Percentiles rank a stretch among this genome's conserved stretches.
Conservation (phyloP, 306 rosid genomes). For the Quercus variabilis region DNA sequence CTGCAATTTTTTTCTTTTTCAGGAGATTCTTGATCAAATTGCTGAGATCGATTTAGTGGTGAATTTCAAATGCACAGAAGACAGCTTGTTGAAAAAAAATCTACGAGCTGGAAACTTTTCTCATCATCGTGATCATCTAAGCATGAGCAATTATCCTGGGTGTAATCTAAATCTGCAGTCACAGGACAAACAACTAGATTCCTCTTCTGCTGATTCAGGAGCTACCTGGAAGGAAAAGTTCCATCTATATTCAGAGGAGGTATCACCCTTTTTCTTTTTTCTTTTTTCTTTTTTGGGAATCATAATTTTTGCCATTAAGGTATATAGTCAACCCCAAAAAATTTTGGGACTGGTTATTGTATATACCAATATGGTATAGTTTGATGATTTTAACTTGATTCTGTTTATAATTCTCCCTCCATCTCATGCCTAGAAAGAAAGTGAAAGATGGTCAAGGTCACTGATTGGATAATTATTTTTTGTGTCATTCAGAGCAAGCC, state of each 20-base stretch:
- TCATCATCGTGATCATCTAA: conserved; percentile 39
- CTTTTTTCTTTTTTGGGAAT: background rate
- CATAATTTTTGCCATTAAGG: background rate
- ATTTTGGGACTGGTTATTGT: too few species aligned
- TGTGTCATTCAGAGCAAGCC: conserved; percentile 29
- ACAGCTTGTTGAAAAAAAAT: conserved; percentile 43
- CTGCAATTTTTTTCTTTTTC: background rate
- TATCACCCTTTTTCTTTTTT: conserved; percentile 5
- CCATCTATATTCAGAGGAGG: conserved; percentile 43
- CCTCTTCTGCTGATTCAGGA: conserved; percentile 15
- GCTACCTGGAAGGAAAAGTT: conserved; percentile 27
- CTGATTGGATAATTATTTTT: background rate
- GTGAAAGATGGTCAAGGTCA: background rate
- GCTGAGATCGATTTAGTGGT: conserved; percentile 74
- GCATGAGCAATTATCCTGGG: conserved; percentile 29
- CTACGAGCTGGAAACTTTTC: conserved; percentile 38
- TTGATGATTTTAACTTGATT: background rate
- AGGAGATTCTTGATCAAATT: conserved; percentile 81
- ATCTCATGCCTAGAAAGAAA: background rate
- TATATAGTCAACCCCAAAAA: too few species aligned
- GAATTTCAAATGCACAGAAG: conserved; percentile 70
- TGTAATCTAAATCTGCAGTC: conserved; percentile 31
- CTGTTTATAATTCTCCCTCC: background rate
- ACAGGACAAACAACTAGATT: conserved; percentile 21
- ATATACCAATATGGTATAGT: background rate